Evolutionary conservation across 768 basidiomycete genomes (phyloP), one percentile per base, ranked within the genome.

Genomic region (Gymnopilus dilepis): DNA sequence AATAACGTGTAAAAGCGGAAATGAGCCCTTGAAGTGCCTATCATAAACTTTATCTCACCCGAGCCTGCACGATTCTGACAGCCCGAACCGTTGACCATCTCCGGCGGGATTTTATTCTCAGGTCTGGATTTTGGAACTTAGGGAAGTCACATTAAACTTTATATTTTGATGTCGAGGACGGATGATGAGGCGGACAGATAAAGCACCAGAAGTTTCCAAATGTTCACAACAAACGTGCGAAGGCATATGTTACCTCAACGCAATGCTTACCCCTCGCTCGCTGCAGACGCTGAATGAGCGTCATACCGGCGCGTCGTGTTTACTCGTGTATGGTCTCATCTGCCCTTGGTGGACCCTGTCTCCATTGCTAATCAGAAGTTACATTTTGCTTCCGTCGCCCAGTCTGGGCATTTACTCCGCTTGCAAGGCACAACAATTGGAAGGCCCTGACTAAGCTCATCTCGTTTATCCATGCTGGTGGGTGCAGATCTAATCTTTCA

Each of bases 341-440:
- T 51, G 26, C 50, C 28, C 43, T 56, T 47, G 41, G 31, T 22
- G 47, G 57, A n/a, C 58, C 55, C 52, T 61, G 59, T 59, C 52
- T 65, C 52, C 43, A 41, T 66, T 71, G 69, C 72, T 71, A 62
- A 60, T 52, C 67, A 67, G 58, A 40, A 53, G 24, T 72, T 40
- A 67, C 64, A 67, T 11, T 76, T 75, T 76, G 66, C 73, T 76
- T 76, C 75, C 75, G 73, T 69, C 69, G 53, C 68, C 56, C 38
- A 34, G 57, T 60, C 58, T 37, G 64, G 64, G 50, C 59, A 60
- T 33, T 38, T 34, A 52, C 60, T 60, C 59, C 59, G 47, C 47
- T 50, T 50, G 31, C 47, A 28, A 50, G 47, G 47, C 28, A 50
- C 47, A 48, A 15, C 45, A 24, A 48, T 17, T 6, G 26, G 28